A percentile compares a stretch with the other conserved stretches of the same genome.
phyloP scores from a whole-genome alignment of 768 basidiomycete species.

The Mycena vitilis region DNA sequence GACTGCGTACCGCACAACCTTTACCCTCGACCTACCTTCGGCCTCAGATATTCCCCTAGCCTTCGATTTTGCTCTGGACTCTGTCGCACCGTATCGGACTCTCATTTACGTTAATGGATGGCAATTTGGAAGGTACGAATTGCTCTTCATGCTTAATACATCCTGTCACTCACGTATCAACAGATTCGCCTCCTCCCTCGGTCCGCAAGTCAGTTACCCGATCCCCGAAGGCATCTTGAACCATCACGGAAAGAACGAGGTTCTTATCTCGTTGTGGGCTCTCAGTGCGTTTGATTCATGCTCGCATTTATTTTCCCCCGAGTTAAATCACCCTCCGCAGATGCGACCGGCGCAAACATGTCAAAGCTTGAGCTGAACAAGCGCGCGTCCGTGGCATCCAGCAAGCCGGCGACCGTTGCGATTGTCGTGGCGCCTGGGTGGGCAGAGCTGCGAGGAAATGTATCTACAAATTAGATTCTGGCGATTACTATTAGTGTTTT shows the following conservation, averaged over 20 bases:
- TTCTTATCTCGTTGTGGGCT: constrained; percentile 51
- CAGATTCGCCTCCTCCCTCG: constrained; percentile 53
- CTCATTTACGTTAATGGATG: constrained; percentile 78
- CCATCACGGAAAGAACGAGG: constrained; percentile 49
- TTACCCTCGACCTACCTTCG: constrained; percentile 62
- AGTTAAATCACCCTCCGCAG: too few relatives aligned
- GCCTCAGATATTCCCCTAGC: constrained; percentile 67
- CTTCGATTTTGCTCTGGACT: constrained; percentile 66
- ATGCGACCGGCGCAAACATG: constrained; percentile 43
- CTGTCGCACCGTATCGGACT: constrained; percentile 67
- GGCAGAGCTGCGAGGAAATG: constrained; percentile 42
- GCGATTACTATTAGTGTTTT: too few relatives aligned
- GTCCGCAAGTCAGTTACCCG: constrained; percentile 60
- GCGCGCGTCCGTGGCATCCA: constrained; percentile 42
- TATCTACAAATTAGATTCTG: constrained; percentile 30
- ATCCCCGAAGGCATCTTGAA: constrained; percentile 52
- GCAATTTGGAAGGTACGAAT: constrained; percentile 76
- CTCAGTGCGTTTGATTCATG: constrained; percentile 39
- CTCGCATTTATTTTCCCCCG: neutral
- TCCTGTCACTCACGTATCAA: neutral
- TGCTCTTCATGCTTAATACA: constrained; percentile 36
- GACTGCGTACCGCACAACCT: constrained; percentile 73
- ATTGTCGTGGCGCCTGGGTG: constrained; percentile 48
- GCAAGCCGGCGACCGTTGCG: constrained; percentile 43
- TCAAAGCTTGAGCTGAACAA: constrained; percentile 45